Evolutionary conservation across 1,284 basidiomycete species (phyloP), one percentile per base, ranked within the genome.

Genomic region (Tilletia horrida): DNA sequence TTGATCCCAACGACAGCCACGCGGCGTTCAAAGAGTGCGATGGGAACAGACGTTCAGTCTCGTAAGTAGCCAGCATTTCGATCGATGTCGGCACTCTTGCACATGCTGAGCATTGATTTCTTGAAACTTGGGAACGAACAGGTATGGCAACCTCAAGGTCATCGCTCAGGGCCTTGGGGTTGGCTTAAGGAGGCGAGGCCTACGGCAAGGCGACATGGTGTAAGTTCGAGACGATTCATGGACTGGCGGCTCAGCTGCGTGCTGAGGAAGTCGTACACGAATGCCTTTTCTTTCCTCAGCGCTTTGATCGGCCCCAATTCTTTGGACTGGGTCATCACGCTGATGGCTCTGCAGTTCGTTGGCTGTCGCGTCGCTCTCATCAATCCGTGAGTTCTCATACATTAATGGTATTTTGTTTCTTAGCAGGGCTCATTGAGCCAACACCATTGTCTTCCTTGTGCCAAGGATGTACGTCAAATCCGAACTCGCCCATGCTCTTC

Each of bases 201-300:
- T 52, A 3, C 21, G 27, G 50, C 21, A 52, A 52, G 50, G 50
- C 50, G 50, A 52, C 50, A 52, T 52, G 50, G 50, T 52, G 50
- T 52, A 27, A 52, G 50, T 52, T 16, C 16, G 18, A n/a, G 16
- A 48, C 45, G 18, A 4, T n/a, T n/a, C 21, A 6, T 48, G 45
- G 18, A 18, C 45, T 18, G 45, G 18, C 45, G 16, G 4, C 16
- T 3, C 18, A 48, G 7, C 35, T 40, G 35, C 6, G 35, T 11
- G 11, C 11, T 40, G 35, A 40, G 35, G 11, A 40, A 40, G 6
- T 40, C 35, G 11, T 40, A 11, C 11, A 11, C 35, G 35, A n/a
- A 40, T 40, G 11, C 35, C 23, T 25, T 48, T 48, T 48, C 18
- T 27, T 52, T 52, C n/a, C n/a, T 13, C 50, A 52, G 50, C 23